These are phyloP conservation scores for Cryptosporidium bovis DNA, from an alignment of 169 alveolate genomes.

Conservation along the genomic window DNA sequence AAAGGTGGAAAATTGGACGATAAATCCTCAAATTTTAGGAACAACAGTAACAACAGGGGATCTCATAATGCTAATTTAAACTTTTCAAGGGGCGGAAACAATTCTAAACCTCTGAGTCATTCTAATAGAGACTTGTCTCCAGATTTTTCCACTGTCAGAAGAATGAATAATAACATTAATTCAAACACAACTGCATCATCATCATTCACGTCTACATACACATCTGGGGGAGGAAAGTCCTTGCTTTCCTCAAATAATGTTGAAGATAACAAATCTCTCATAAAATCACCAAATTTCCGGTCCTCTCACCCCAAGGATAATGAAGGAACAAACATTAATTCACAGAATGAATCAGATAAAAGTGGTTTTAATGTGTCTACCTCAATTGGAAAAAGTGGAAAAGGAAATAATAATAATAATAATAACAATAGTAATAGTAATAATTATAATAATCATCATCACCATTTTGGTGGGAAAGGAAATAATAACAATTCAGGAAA, in stretches of 20 bases:
- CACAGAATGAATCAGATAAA: background rate
- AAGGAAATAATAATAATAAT: too few species aligned
- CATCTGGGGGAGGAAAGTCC: background rate
- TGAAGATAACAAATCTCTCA: background rate
- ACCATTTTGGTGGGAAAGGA: too few species aligned
- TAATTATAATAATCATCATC: background rate
- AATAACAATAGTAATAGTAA: background rate
- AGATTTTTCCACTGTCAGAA: conserved; percentile 58
- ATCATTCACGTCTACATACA: background rate
- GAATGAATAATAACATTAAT: conserved; percentile 12
- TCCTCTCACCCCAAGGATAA: background rate
- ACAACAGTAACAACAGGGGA: background rate
- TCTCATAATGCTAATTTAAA: background rate
- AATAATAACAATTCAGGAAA: too few species aligned
- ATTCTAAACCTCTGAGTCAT: background rate
- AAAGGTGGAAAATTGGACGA: conserved; percentile 28
- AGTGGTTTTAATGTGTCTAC: too few species aligned
- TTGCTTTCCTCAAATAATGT: background rate
- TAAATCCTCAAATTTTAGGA: background rate
- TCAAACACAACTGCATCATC: background rate
- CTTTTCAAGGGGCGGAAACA: background rate
- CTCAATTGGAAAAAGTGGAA: too few species aligned
- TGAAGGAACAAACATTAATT: background rate
- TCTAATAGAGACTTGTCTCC: conserved; percentile 65
- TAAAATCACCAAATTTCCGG: background rate